These are phyloP conservation scores for Myxozyma mucilagina DNA, from an alignment of 805 yeast genomes.

Conservation along the genomic window DNA sequence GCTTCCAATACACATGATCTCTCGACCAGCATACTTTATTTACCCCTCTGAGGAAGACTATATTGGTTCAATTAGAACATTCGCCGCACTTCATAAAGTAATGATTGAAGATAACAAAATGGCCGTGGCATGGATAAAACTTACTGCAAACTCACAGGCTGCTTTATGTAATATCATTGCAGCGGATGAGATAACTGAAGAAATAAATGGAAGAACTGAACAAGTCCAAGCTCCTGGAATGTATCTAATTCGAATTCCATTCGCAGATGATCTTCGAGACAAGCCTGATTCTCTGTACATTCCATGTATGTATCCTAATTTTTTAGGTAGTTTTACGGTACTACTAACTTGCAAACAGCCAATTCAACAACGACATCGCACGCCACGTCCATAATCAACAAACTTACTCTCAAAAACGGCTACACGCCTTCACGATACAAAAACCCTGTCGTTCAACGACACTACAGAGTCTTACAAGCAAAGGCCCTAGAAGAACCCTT, in stretches of 20 bases:
- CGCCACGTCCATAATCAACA: constrained; percentile 35
- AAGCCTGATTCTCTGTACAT: constrained; percentile 48
- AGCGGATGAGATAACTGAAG: constrained; percentile 39
- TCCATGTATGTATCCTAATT: background rate
- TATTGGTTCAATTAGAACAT: constrained; percentile 64
- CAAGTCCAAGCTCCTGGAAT: constrained; percentile 67
- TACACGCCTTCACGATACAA: constrained; percentile 59
- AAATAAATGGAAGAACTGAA: constrained; percentile 15
- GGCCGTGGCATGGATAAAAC: constrained; percentile 74
- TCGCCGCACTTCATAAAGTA: constrained; percentile 65
- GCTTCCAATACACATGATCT: constrained; percentile 52
- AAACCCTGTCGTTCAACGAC: constrained; percentile 70
- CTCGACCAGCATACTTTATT: constrained; percentile 59
- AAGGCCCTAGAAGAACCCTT: constrained; percentile 60
- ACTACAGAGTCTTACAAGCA: constrained; percentile 63
- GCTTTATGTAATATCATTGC: constrained; percentile 61
- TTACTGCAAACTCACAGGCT: constrained; percentile 57
- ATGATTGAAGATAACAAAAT: constrained; percentile 53
- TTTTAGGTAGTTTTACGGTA: background rate
- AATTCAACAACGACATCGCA: background rate
- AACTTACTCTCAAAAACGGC: constrained; percentile 48
- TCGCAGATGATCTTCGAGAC: constrained; percentile 69
- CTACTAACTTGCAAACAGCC: background rate
- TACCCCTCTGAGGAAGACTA: constrained; percentile 64
- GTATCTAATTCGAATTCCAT: constrained; percentile 67